Evolutionary conservation across 306 rosid genomes (phyloP).

Genomic region (cucumber (Cucumis sativus)): Cucumber_9930_V3 NC_026657.2:870501-871000

Average conservation of each 20-base stretch:
- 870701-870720: neutral
- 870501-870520: neutral
- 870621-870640: neutral
- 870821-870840: conserved; percentile 28
- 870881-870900: conserved; percentile 4
- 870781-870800: neutral
- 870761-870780: conserved; percentile 5
- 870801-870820: conserved; percentile 16
- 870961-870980: neutral
- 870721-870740: conserved; percentile 33
- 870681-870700: neutral
- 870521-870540: neutral
- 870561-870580: neutral
- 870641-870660: neutral
- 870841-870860: conserved; percentile 24
- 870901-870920: conserved; percentile 8
- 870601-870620: too few relatives aligned
- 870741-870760: conserved; percentile 15
- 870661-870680: neutral
- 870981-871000: conserved; percentile 3
- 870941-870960: neutral
- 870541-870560: neutral
- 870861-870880: conserved; percentile 12
- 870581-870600: neutral
- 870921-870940: conserved; percentile 1